Evolutionary conservation across 1,139 yeast species (phyloP).

Genomic region (Lizanozyma gosingica): DNA sequence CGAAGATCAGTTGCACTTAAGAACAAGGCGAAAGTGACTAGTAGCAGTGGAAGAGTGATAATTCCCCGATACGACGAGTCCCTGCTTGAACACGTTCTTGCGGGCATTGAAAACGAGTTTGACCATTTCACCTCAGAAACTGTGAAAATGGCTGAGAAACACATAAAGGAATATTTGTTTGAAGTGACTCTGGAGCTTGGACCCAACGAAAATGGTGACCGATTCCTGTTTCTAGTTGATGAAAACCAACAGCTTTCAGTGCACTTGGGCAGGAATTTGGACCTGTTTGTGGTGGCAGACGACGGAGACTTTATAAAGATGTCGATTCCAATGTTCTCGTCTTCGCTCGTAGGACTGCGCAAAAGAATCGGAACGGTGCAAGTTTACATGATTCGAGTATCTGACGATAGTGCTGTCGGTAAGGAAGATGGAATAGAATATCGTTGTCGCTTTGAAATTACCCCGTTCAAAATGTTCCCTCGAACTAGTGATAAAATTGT

Average conservation of each 20-base stretch:
- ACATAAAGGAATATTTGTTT: not conserved
- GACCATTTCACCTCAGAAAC: conserved; percentile 14
- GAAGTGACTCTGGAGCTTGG: not conserved
- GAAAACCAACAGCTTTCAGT: conserved; percentile 14
- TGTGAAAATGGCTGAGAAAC: conserved; percentile 9
- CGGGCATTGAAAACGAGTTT: conserved; percentile 16
- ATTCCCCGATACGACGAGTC: conserved; percentile 14
- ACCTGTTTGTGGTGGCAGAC: conserved; percentile 9
- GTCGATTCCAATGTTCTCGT: conserved; percentile 1
- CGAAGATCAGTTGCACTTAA: conserved; percentile 6
- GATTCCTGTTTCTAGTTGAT: conserved; percentile 10
- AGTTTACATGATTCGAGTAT: conserved; percentile 7
- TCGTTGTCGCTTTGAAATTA: not conserved
- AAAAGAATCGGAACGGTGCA: conserved; percentile 4
- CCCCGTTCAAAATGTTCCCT: not conserved
- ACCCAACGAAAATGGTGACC: conserved; percentile 7
- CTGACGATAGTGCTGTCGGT: not conserved
- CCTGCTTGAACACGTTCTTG: conserved; percentile 11
- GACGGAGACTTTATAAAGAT: conserved; percentile 1
- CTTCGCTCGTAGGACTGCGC: not conserved
- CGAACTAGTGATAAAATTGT: not conserved
- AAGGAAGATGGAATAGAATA: not conserved
- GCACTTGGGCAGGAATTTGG: conserved; percentile 3
- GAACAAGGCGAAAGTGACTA: conserved; percentile 4
- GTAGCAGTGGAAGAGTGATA: conserved; percentile 5